Base-by-base conservation (phyloP, 768 basidiomycete genomes). In the Mycena vulgaris region DNA sequence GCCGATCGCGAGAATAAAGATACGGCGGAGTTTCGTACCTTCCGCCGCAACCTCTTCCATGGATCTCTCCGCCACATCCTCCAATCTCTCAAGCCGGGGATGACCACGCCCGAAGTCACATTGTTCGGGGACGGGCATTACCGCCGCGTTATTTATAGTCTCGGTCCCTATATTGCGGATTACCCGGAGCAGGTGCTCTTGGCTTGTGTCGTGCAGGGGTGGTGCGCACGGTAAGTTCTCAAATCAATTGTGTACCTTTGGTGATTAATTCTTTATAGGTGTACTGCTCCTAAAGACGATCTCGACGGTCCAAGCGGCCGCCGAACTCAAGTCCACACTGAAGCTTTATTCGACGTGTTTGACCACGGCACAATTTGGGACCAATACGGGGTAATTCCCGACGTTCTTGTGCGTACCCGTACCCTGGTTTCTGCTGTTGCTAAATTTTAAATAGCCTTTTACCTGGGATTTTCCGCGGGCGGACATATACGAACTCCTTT, bases 131-230 rank as follows among this genome's bases (percentile, higher is more conserved):
- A 85, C 72, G 75, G 80, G 0, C 75, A 59, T 13, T 25, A 47
- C 45, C 45, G 42, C 42, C 42, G 42, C 42, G 42, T 42, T 19
- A 42, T 42, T 19, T 37, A 61, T 16, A 47, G 59, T 3, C 47
- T 85, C 5, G 81, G 79, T 0, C 76, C 80, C 0, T 82, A 81
- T 48, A 84, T 85, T 69, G 82, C 81, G 0, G 80, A 85, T 63
- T 85, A 85, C 53, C 83, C 80, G 0, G 81, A 84, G 61, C 81
- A 83, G 60, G 75, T 68, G 1, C 58, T 79, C 3, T 60, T 83
- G 0, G 74, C 79, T 3, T 76, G 81, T 37, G 72, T 82, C 45
- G 77, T 84, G 0, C 79, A 80, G 55, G 76, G 75, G 1, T 84
- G 82, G 83, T 85, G 84, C 66, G 53, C 80, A 21, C 72, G 70